phyloP scores from a whole-genome alignment of 257 asterid species.

The Asclepias syriaca region DNA sequence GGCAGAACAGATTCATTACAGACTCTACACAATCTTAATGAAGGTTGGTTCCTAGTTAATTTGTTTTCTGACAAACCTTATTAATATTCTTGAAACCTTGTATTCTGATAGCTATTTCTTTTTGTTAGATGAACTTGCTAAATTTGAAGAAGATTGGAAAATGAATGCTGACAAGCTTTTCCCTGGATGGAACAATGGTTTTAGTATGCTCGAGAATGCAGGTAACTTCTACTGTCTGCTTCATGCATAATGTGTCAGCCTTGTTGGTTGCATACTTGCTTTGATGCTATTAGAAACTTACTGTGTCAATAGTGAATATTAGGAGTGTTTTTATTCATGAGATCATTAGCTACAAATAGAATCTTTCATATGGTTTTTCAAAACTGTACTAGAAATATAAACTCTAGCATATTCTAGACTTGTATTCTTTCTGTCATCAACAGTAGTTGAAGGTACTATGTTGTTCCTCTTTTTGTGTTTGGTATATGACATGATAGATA shows the following conservation, averaged over 20 bases:
- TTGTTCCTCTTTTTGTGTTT: neutral
- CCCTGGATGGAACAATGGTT: slow-evolving; percentile 63
- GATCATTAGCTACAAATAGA: neutral
- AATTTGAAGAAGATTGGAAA: slow-evolving; percentile 78
- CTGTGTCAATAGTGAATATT: neutral
- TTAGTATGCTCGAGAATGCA: slow-evolving; percentile 50
- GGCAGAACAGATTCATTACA: slow-evolving; percentile 58
- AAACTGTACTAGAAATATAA: neutral
- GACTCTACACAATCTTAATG: slow-evolving; percentile 80
- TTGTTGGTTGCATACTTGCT: neutral
- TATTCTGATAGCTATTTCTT: neutral
- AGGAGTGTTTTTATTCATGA: neutral
- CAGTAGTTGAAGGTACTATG: neutral
- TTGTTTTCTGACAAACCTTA: neutral
- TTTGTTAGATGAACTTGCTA: slow-evolving; percentile 55
- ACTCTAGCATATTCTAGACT: neutral
- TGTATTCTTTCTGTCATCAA: neutral
- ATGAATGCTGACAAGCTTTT: slow-evolving; percentile 49
- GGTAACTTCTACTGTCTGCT: slow-evolving; percentile 23
- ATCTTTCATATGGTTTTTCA: neutral
- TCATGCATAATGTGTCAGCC: neutral
- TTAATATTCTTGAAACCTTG: neutral
- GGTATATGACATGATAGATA: neutral
- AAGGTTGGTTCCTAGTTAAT: slow-evolving; percentile 42
- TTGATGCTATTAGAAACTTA: neutral